A percentile compares a stretch with the other conserved stretches of the same genome.
These are phyloP conservation scores for Heliamphora exappendiculata DNA, from an alignment of 148 eudicot genomes.

Conservation along the genomic window DNA sequence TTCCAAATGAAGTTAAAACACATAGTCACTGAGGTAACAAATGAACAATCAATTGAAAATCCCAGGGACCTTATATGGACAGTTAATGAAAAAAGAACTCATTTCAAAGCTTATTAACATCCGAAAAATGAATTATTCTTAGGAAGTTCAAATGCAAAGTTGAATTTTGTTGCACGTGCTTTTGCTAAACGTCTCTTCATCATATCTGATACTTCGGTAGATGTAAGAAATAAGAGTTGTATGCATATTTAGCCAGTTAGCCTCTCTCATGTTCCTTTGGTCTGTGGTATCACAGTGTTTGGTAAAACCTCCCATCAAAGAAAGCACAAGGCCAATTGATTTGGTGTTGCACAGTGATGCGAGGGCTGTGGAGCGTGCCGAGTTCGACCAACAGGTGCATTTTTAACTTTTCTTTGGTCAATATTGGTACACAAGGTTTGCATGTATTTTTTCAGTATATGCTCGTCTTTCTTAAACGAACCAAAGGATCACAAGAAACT, in stretches of 20 bases:
- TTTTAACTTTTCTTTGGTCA: not conserved
- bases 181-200: not conserved
- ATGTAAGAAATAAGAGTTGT: not conserved
- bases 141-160: not conserved
- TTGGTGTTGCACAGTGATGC: slow-evolving; percentile 68
- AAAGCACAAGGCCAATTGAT: slow-evolving; percentile 67
- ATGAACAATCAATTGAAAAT: not conserved
- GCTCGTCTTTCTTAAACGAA: not conserved
- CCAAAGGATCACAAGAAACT: not conserved
- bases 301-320: slow-evolving; percentile 78
- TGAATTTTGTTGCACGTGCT: not conserved
- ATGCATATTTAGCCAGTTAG: not conserved
- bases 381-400: slow-evolving; percentile 74
- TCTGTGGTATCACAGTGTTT: slow-evolving; percentile 48
- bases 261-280: not conserved
- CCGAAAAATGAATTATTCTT: not conserved
- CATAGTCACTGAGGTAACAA: not conserved
- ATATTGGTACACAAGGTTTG: not conserved
- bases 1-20: not conserved
- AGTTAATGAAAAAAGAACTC: not conserved
- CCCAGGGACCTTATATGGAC: not conserved
- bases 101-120: not conserved
- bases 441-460: not conserved
- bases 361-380: slow-evolving; percentile 87
- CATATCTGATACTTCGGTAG: not conserved